Percentiles rank a stretch among this genome's conserved stretches.
phyloP scores from a whole-genome alignment of 2,329 filamentous ascomycete genomes.

The Elsinoe ampelina region DNA sequence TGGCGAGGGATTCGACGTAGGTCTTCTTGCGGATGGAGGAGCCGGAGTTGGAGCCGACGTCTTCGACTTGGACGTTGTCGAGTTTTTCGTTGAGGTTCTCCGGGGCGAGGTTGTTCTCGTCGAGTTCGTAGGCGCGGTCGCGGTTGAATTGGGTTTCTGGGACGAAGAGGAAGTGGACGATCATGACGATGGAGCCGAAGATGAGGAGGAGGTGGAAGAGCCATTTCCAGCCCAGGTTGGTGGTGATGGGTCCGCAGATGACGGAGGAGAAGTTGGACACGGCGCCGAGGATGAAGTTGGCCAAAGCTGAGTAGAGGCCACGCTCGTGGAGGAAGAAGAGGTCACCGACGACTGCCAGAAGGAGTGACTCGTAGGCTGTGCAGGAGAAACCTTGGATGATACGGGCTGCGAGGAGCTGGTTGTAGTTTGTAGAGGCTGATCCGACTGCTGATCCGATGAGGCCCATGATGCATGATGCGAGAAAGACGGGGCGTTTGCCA shows the following conservation, averaged over 20 bases:
- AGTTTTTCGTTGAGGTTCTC: conserved; percentile 14
- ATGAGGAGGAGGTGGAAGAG: conserved; percentile 42
- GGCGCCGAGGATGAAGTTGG: conserved; percentile 29
- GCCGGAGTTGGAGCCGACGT: conserved; percentile 5
- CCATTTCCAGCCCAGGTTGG: conserved; percentile 30
- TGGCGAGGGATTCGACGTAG: conserved; percentile 27
- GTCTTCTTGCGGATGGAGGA: conserved; percentile 25
- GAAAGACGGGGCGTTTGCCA: conserved; percentile 29
- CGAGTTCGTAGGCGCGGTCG: conserved; percentile 23
- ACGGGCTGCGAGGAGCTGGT: conserved; percentile 33
- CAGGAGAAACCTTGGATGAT: conserved; percentile 46
- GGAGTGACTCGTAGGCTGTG: conserved; percentile 42
- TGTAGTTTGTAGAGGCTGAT: conserved; percentile 19
- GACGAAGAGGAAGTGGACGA: conserved; percentile 41
- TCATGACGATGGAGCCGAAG: conserved; percentile 35
- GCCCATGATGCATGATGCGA: conserved; percentile 21
- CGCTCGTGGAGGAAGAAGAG: conserved; percentile 52
- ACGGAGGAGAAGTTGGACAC: conserved; percentile 30
- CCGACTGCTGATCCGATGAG: conserved; percentile 19
- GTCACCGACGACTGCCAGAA: conserved; percentile 45
- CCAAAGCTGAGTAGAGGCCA: conserved; percentile 33
- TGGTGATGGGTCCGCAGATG: conserved; percentile 29
- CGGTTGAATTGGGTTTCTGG: conserved; percentile 44
- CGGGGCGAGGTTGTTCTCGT: conserved; percentile 12
- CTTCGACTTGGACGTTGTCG: conserved; percentile 12